Evolutionary conservation across 2,329 filamentous ascomycete genomes (phyloP).

Genomic region (Fusarium sp.): DNA sequence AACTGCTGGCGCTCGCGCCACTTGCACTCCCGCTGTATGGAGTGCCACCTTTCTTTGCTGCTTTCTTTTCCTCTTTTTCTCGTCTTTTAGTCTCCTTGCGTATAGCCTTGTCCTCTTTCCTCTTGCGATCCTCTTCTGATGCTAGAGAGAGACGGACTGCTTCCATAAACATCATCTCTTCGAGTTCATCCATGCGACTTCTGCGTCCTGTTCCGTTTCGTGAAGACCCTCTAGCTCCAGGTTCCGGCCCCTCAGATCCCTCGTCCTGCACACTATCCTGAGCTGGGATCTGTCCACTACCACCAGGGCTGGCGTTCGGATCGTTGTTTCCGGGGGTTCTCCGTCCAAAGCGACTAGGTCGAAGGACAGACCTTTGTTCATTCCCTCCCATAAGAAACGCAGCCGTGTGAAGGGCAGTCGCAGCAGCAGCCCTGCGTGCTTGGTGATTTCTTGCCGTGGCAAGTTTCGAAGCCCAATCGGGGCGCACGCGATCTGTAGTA

Average conservation of each 20-base stretch:
- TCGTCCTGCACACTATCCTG: constrained; percentile 30
- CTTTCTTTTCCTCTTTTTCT: constrained; percentile 87
- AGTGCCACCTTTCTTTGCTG: constrained; percentile 69
- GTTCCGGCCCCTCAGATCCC: constrained; percentile 42
- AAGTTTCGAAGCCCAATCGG: constrained; percentile 94
- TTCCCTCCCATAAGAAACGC: constrained; percentile 86
- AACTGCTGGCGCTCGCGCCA: constrained; percentile 71
- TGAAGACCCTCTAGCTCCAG: constrained; percentile 39
- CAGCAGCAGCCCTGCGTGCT: constrained; percentile 87
- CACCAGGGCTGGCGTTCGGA: constrained; percentile 47
- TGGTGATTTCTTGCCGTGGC: constrained; percentile 86
- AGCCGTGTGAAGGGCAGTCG: constrained; percentile 93
- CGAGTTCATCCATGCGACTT: constrained; percentile 83
- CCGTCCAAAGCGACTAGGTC: constrained; percentile 67
- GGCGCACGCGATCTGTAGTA: constrained; percentile 90
- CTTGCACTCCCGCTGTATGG: constrained; percentile 54
- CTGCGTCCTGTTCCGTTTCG: constrained; percentile 51
- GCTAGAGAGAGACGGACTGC: constrained; percentile 92
- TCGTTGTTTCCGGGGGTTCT: constrained; percentile 61
- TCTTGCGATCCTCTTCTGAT: constrained; percentile 91
- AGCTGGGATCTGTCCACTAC: constrained; percentile 47
- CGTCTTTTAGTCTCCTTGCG: constrained; percentile 85
- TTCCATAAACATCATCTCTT: constrained; percentile 99
- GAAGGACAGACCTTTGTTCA: constrained; percentile 62
- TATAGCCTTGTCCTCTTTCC: constrained; percentile 70